Conservation (phyloP, 106 monocot genomes). For the Dendrobium nobile region DNA sequence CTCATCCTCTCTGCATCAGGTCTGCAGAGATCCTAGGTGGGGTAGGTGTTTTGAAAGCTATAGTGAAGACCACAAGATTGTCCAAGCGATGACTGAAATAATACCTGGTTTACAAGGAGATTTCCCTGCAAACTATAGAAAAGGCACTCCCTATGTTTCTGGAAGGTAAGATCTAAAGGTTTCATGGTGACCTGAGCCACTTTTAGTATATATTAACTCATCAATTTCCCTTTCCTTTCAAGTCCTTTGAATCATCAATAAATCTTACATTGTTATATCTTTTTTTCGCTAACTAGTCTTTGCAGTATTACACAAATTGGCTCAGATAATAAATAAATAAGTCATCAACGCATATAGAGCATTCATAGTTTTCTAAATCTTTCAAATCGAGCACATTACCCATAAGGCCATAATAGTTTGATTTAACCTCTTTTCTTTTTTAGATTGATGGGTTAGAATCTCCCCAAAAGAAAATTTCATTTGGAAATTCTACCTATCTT, state of each 20-base stretch:
- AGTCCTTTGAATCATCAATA: background rate
- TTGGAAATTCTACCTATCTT: background rate
- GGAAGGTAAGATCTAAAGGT: constrained; percentile 24
- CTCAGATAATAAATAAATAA: background rate
- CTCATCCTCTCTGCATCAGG: constrained; percentile 16
- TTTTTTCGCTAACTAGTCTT: background rate
- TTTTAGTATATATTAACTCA: background rate
- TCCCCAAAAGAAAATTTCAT: background rate
- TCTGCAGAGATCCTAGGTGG: constrained; percentile 58
- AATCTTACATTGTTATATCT: background rate
- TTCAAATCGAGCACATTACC: background rate
- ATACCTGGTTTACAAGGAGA: constrained; percentile 52
- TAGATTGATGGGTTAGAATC: too few species aligned
- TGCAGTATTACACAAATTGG: background rate
- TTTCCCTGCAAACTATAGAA: constrained; percentile 20
- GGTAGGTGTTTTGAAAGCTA: constrained; percentile 71
- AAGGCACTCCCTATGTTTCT: constrained; percentile 36
- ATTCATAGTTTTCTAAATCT: background rate
- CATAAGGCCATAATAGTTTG: too few species aligned
- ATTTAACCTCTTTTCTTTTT: too few species aligned
- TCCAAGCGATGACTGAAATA: constrained; percentile 43
- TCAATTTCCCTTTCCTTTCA: background rate
- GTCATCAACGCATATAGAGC: background rate
- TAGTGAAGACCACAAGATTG: constrained; percentile 42
- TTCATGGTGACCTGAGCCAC: background rate